Evolutionary conservation across 768 basidiomycete species (phyloP).

Genomic region (Mycena chlorophos): DNA sequence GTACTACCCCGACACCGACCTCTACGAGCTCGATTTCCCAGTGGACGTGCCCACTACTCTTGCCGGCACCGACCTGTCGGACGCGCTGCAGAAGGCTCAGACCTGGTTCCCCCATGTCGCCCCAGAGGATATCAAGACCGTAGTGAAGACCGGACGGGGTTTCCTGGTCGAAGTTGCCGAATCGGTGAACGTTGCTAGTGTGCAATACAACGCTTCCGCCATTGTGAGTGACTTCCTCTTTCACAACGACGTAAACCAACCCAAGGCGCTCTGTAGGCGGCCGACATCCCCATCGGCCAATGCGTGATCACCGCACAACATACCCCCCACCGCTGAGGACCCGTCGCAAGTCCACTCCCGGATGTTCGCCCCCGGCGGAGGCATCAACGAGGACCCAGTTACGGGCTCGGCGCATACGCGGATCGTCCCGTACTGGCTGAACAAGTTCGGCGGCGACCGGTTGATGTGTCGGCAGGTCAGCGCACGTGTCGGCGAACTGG

Average conservation of each 20-base stretch:
- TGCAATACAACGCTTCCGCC: conserved; percentile 2
- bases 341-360: conserved; percentile 18
- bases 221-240: conserved; percentile 8
- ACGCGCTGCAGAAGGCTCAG: conserved; percentile 3
- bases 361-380: conserved; percentile 13
- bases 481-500: conserved; percentile 13
- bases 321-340: conserved; percentile 10
- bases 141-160: conserved; percentile 6
- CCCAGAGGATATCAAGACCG: conserved; percentile 9
- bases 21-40: conserved; percentile 20
- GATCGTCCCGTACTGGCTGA: conserved; percentile 15
- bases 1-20: conserved; percentile 8
- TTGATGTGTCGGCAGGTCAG: conserved; percentile 12
- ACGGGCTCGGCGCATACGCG: conserved; percentile 22
- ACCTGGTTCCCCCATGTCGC: conserved; percentile 17
- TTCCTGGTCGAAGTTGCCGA: conserved; percentile 16
- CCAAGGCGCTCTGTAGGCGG: no score
- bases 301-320: conserved; percentile 16
- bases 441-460: conserved; percentile 12
- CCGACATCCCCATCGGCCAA: conserved; percentile 10
- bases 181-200: conserved; percentile 13
- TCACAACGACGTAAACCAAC: background rate
- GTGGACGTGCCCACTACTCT: conserved; percentile 12
- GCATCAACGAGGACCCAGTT: conserved; percentile 19
- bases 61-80: background rate